Evolutionary conservation across 23 red algal genomes (phyloP), one percentile per base, ranked within the genome.

Genomic region (Gracilaria gracilis): DNA sequence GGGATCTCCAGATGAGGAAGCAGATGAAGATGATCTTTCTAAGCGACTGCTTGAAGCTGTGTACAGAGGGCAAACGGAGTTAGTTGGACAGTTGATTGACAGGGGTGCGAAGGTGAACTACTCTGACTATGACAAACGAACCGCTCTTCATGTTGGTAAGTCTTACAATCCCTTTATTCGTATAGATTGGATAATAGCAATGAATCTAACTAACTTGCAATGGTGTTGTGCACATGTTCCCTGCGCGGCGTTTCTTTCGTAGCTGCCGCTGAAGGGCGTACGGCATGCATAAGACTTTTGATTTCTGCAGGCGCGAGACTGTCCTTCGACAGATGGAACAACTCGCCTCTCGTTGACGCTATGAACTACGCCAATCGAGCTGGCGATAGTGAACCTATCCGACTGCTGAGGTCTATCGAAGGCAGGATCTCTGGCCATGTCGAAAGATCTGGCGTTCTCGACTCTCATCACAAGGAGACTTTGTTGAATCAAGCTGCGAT

Each of bases 71-170:
- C 76, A 92, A 32, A 50, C 66, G 16, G 75, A 88, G 7, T 72
- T 82, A 35, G 88, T 81, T 17, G 67, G 55, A 25, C 49, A 53
- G 29, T 79, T 98, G 11, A 88, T 98, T 38, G 71, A 93, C 24
- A 80, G 59, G 61, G 96, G 93, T 5, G 92, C 92, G 16, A 88
- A 89, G 32, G 89, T 93, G 35, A 81, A 87, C 33, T 92, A 92
- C 44, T 66, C 87, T 28, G 95, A 98, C 61, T 98, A 98, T 70
- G 96, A 98, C 81, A 89, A 88, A 49, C 79, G 96, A 57, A 98
- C 96, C 14, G 82, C 96, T 40, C 87, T 98, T 36, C 89, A 92
- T 61, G 80, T 92, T 27, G 89, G 79, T 92, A 90, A 62, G 87
- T 90, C 20, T 9, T 47, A 15, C 16, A 36, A 24, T 25, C 6